Evolutionary conservation across 164 flowering plant species (phyloP), one percentile per base, ranked within the genome.

Genomic region (Buxus sempervirens): DNA sequence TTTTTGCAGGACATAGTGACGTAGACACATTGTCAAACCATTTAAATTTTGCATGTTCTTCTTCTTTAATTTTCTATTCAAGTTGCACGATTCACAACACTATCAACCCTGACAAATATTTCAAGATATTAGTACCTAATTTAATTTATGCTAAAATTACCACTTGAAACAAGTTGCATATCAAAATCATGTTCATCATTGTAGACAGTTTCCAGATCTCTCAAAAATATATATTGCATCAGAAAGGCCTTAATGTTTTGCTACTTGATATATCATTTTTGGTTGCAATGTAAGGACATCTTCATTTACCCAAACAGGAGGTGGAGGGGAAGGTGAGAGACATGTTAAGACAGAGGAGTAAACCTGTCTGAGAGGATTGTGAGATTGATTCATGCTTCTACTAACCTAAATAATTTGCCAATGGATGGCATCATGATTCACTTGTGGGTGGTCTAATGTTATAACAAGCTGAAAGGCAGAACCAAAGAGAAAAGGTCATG

Each of bases 391-490:
- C 54, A 28, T 32, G 10, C 14, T 19, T 51, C 48, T 24, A 53
- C 16, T 32, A 3, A 24, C 21, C 14, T 25, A 64, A 25, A 54
- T 64, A 23, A 68, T 59, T 68, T 26, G 42, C 26, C 12, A 68
- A 60, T 21, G 64, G 71, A 68, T 68, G 64, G 71, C 71, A 68
- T 68, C 58, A 68, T 68, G 64, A 68, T 68, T 68, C 58, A 54
- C n/a, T 60, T 59, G 64, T 24, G 53, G 64, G 64, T 68, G 63
- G 71, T 49, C 58, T 68, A 23, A 59, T 38, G 64, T 68, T 64
- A n/a, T n/a, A 20, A 68, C 51, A 68, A 63, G 58, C 71, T 68
- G 26, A 68, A 67, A 68, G 60, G 13, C 54, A 7, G 15, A 63
- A 41, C 48, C 36, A 42, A 60, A 68, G 60, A 49, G 25, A 20